A percentile compares a stretch with the other conserved stretches of the same genome.
Conservation (phyloP, 306 rosid genomes). For the Fragaria iinumae region DNA sequence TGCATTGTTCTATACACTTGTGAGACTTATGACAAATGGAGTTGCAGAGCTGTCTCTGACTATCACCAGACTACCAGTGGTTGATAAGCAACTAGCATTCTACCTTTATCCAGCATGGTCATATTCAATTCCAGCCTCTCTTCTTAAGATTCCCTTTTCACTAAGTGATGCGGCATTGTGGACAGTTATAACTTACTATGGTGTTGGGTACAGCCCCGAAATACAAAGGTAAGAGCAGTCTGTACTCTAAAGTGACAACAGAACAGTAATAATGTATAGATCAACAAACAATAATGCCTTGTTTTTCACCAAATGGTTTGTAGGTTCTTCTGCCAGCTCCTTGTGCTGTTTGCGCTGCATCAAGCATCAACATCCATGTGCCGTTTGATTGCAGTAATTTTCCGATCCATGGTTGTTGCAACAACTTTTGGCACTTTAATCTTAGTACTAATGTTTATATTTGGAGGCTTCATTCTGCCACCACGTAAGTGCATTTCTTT, state of each 20-base stretch:
- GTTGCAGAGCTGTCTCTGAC: constrained; percentile 76
- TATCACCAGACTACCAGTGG: constrained; percentile 51
- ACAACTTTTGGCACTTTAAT: constrained; percentile 19
- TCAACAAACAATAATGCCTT: not conserved
- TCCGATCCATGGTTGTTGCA: constrained; percentile 27
- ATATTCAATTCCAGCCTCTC: constrained; percentile 31
- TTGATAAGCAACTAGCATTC: constrained; percentile 32
- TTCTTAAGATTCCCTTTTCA: constrained; percentile 35
- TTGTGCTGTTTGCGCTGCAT: constrained; percentile 33
- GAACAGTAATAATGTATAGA: not conserved
- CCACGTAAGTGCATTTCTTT: constrained; percentile 20
- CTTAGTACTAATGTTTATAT: constrained; percentile 21
- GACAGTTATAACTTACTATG: constrained; percentile 39
- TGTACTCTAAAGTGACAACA: not conserved
- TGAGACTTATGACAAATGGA: constrained; percentile 75
- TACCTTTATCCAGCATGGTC: constrained; percentile 44
- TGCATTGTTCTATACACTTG: constrained; percentile 65
- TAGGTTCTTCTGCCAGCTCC: constrained; percentile 40
- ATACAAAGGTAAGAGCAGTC: constrained; percentile 25
- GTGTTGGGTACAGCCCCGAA: constrained; percentile 40
- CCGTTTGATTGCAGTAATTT: constrained; percentile 37
- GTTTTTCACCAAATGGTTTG: not conserved
- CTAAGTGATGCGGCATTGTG: constrained; percentile 28
- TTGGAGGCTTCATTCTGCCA: constrained; percentile 37
- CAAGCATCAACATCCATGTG: constrained; percentile 33